phyloP scores from a whole-genome alignment of 148 eudicot species.

The Diospyros kaki region DNA sequence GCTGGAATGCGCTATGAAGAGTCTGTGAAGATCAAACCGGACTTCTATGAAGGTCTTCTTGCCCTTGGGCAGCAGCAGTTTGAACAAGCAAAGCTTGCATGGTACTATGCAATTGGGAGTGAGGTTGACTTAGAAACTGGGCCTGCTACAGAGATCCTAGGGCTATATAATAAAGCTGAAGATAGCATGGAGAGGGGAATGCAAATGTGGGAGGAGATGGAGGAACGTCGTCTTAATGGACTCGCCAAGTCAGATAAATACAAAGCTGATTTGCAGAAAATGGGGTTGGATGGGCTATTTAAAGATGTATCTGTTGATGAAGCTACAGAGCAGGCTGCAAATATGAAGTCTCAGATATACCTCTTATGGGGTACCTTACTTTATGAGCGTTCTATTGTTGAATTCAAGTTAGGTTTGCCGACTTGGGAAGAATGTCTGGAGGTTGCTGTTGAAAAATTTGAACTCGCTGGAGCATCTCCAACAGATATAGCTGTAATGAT shows the following conservation, averaged over 20 bases:
- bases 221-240: slow-evolving; percentile 82
- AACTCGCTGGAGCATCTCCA: slow-evolving; percentile 77
- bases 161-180: slow-evolving; percentile 81
- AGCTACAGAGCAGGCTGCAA: slow-evolving; percentile 66
- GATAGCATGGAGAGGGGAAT: slow-evolving; percentile 91
- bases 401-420: slow-evolving; percentile 73
- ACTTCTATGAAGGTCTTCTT: slow-evolving; percentile 82
- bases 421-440: slow-evolving; percentile 95
- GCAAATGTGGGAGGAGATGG: slow-evolving; percentile 97
- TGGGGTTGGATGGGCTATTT: slow-evolving; percentile 65
- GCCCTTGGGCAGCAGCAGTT: slow-evolving; percentile 91
- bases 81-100: slow-evolving; percentile 81
- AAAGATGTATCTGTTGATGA: slow-evolving; percentile 61
- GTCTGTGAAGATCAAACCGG: slow-evolving; percentile 70
- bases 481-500: slow-evolving; percentile 87
- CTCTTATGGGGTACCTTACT: slow-evolving; percentile 90
- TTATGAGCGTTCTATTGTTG: slow-evolving; percentile 90
- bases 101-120: slow-evolving; percentile 56
- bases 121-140: slow-evolving; percentile 42
- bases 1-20: slow-evolving; percentile 72
- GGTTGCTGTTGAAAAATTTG: slow-evolving; percentile 90
- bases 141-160: slow-evolving; percentile 50
- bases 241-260: slow-evolving; percentile 64
- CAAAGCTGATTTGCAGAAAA: slow-evolving; percentile 48
- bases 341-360: slow-evolving; percentile 77